Base-by-base conservation (phyloP, 352 stramenopile genomes). In the Phytophthora sp. region DNA sequence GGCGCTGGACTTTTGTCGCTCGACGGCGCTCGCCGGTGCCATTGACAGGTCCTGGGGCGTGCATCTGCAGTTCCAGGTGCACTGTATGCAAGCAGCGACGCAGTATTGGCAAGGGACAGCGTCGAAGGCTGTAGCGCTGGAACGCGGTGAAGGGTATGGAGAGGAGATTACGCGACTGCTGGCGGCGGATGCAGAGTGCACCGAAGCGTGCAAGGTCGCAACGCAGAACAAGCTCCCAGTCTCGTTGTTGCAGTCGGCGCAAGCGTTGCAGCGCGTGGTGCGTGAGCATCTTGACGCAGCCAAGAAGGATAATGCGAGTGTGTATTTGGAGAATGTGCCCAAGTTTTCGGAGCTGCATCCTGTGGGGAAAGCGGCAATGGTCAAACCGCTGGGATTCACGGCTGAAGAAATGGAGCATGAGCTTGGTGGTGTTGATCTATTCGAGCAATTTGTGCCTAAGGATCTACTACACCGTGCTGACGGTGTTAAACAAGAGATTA, bases 281-380 rank as follows among this genome's bases (percentile, higher is more conserved):
- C 71, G 75, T 34, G 82, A 92, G 28, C 61, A 77, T 20, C 77
- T 92, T 11, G 69, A 77, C 17, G 72, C 58, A 7, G 86, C 86
- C 17, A 76, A 66, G 35, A 93, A 93, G 71, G 86, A 94, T 65
- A 94, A 94, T 66, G 75, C 79, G 24, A 91, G 79, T 41, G 84
- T 94, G 49, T 94, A 94, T 58, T 45, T 92, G 41, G 86, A 92
- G 51, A 91, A 90, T 11, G 70, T 94, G 10, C 85, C 86, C 9
- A 72, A 75, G 31, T 65, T 82, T 31, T 69, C 68, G 10, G 79
- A 89, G 18, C 55, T 94, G 30, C 72, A 77, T 7, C 42, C 61
- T 9, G 71, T 94, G 13, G 76, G 79, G 46, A 89, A 89, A 44
- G 84, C 76, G 30, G 65, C 69, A 11, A 92, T 94, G 82, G 84